Evolutionary conservation across 805 yeast genomes (phyloP), one percentile per base, ranked within the genome.

Genomic region (Metschnikowia kunwiensis): DNA sequence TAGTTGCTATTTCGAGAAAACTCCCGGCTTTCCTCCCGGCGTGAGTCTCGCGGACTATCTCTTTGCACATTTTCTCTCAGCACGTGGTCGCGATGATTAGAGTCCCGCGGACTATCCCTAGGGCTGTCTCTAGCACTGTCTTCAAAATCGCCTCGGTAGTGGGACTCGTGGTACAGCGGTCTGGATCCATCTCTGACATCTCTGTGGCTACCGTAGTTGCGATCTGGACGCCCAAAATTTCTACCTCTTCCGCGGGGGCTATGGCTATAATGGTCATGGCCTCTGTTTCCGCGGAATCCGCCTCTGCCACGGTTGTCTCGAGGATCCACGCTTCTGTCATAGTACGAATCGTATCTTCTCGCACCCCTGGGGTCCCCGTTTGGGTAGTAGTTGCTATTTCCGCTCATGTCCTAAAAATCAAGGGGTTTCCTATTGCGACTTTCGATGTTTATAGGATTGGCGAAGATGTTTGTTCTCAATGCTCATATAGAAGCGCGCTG

Each of bases 281-380:
- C 39, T 22, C 42, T 49, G 34, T 51, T 34, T 16, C 57, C 55
- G 21, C 60, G 45, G 37, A 45, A 48, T 2, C 50, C 54, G 16
- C 60, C 54, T 12, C 56, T 38, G 10, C 50, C 46, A 17, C 57
- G 41, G 30, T 32, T 18, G 2, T 34, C 49, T 9, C 45, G 40
- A 15, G 36, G 26, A 14, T 32, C 40, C 21, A 12, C 16, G 22
- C 30, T 28, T 12, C 44, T 27, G 16, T 42, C 44, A 12, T 32
- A 19, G 13, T 29, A 36, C 15, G 43, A 27, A 21, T 40, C 42
- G 24, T 38, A 34, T 18, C 47, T 36, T 20, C 30, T 24, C 16
- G 34, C 32, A n/a, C 40, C 30, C 11, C 42, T 22, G 27, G 12
- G 28, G 24, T 29, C 41, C 8, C 34, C 27, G 26, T 30, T 20